These are phyloP conservation scores for Xylariaceae sp. DNA, from an alignment of 2,329 filamentous ascomycete species.

Conservation along the genomic window DNA sequence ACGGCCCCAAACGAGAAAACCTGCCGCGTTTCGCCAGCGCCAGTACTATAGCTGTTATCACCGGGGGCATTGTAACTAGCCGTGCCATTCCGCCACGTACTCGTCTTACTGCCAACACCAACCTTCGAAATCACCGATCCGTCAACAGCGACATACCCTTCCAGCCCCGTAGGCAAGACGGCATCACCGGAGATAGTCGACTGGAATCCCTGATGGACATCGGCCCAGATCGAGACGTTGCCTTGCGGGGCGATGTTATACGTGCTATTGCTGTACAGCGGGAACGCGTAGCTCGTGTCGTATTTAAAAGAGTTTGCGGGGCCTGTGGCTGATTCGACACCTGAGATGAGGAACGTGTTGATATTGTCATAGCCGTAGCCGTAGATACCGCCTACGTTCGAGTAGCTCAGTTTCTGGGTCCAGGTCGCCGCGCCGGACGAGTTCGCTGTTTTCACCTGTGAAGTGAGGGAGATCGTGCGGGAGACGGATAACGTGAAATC, in stretches of 20 bases:
- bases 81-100: conserved; percentile 54
- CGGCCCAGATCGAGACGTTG: conserved; percentile 43
- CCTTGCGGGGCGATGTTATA: conserved; percentile 40
- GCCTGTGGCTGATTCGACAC: conserved; percentile 38
- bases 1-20: conserved; percentile 51
- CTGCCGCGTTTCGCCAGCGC: conserved; percentile 55
- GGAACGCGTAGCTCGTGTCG: conserved; percentile 51
- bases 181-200: conserved; percentile 36
- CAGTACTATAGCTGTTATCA: conserved; percentile 44
- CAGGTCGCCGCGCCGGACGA: conserved; percentile 44
- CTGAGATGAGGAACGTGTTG: conserved; percentile 36
- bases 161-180: conserved; percentile 56
- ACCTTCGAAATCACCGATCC: conserved; percentile 24
- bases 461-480: conserved; percentile 51
- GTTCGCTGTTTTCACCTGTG: conserved; percentile 47
- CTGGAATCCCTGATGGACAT: conserved; percentile 39
- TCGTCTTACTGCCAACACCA: conserved; percentile 31
- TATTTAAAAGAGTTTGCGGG: conserved; percentile 29
- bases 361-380: conserved; percentile 28
- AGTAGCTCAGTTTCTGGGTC: conserved; percentile 54
- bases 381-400: conserved; percentile 44
- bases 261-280: conserved; percentile 54
- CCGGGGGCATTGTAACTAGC: conserved; percentile 50
- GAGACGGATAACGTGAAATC: conserved; percentile 54
- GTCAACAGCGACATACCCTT: conserved; percentile 45